Percentiles rank a stretch among this genome's conserved stretches.
phyloP scores from a whole-genome alignment of 352 stramenopile species.

The Pythium grandisporangium region DNA sequence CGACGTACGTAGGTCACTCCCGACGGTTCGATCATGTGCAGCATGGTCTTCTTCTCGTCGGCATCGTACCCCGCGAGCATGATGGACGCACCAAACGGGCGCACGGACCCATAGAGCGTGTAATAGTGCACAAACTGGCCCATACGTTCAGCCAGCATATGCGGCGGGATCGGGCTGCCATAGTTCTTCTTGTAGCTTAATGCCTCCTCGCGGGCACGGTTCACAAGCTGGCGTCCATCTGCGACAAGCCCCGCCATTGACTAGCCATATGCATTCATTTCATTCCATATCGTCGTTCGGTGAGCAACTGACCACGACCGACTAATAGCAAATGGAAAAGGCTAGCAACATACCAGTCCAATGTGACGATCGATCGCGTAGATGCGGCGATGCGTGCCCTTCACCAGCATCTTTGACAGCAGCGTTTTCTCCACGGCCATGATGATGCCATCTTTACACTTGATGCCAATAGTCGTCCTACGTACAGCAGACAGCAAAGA shows the following conservation, averaged over 20 bases:
- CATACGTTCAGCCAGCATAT: conserved; percentile 92
- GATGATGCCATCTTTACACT: conserved; percentile 96
- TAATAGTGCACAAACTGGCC: conserved; percentile 98
- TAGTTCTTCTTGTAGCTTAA: conserved; percentile 96
- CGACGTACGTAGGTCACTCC: conserved; percentile 78
- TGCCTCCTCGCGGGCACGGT: conserved; percentile 91
- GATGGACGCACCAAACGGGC: conserved; percentile 94
- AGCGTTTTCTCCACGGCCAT: conserved; percentile 96
- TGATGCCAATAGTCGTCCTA: conserved; percentile 96
- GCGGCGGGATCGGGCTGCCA: conserved; percentile 88
- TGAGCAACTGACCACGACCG: no score
- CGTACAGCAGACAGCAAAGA: neutral
- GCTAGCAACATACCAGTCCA: conserved; percentile 52
- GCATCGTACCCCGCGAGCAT: conserved; percentile 95
- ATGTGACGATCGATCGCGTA: conserved; percentile 89
- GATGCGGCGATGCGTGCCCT: conserved; percentile 79
- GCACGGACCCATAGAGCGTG: conserved; percentile 95
- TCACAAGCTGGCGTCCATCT: conserved; percentile 95
- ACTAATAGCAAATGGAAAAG: no score
- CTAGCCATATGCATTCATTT: no score
- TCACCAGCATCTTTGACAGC: conserved; percentile 89
- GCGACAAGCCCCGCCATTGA: conserved; percentile 93
- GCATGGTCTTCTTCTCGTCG: conserved; percentile 82
- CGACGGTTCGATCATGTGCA: conserved; percentile 92
- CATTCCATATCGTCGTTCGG: no score